Conservation (phyloP, 2,329 filamentous ascomycete species). For the Juglanconis sp. region DNA sequence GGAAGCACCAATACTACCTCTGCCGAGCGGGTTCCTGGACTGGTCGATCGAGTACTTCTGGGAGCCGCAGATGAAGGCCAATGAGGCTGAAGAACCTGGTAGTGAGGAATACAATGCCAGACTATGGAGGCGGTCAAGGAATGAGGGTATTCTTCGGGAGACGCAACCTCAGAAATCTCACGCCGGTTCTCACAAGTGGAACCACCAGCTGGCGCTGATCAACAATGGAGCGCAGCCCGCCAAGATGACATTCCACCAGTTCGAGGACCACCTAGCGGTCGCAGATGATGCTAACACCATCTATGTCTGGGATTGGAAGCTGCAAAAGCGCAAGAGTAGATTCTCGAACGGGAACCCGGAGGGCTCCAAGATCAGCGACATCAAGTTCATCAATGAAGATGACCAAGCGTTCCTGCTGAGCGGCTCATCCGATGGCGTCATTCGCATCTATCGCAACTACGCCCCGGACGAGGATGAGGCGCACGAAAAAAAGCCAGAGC, state of each 20-base stretch:
- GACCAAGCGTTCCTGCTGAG: conserved; percentile 94
- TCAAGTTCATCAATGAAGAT: conserved; percentile 97
- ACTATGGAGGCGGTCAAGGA: conserved; percentile 86
- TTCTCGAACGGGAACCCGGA: conserved; percentile 94
- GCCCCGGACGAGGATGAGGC: conserved; percentile 53
- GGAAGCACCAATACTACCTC: conserved; percentile 63
- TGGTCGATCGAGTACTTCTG: conserved; percentile 99
- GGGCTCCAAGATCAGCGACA: conserved; percentile 88
- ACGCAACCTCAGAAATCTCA: conserved; percentile 92
- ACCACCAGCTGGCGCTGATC: conserved; percentile 75
- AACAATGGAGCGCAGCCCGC: conserved; percentile 86
- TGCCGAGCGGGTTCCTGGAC: conserved; percentile 81
- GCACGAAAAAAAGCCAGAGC: conserved; percentile 60
- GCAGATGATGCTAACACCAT: conserved; percentile 91
- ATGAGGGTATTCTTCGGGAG: conserved; percentile 86
- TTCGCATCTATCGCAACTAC: conserved; percentile 91
- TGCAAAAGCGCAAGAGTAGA: conserved; percentile 67
- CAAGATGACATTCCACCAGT: conserved; percentile 96
- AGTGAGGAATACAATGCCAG: conserved; percentile 95
- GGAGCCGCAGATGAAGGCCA: conserved; percentile 96
- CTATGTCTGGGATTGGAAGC: conserved; percentile 90
- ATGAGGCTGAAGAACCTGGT: conserved; percentile 92
- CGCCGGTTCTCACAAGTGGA: conserved; percentile 84
- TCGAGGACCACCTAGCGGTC: conserved; percentile 91
- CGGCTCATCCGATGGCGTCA: conserved; percentile 89